phyloP scores from a whole-genome alignment of 345 rosid species.

The Salix brachista region DNA sequence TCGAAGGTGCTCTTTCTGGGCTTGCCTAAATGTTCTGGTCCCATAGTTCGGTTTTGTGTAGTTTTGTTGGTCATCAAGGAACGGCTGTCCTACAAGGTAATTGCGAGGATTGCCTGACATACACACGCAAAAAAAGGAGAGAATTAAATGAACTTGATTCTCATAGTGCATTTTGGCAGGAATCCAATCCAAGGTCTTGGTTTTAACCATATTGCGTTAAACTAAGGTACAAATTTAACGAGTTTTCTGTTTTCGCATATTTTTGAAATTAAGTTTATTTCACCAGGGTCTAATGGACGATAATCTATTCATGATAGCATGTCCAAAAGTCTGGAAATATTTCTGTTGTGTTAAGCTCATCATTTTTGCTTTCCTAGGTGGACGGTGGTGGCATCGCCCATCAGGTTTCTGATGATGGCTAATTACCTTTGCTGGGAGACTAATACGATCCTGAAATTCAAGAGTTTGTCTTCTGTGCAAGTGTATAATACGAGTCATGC shows the following conservation, averaged over 20 bases:
- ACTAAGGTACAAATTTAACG: not conserved
- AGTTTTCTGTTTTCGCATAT: not conserved
- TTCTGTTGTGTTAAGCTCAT: not conserved
- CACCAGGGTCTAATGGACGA: not conserved
- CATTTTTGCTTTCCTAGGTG: not conserved
- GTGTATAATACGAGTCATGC: not conserved
- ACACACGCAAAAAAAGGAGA: not conserved
- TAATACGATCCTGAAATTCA: not conserved
- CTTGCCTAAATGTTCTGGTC: conserved; percentile 36
- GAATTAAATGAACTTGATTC: not conserved
- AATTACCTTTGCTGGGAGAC: not conserved
- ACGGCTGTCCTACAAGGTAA: conserved; percentile 57
- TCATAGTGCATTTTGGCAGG: not conserved
- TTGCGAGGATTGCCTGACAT: conserved; percentile 49
- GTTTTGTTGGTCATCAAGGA: conserved; percentile 51
- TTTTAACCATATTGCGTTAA: not conserved
- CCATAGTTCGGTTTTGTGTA: conserved; percentile 43
- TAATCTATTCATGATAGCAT: not conserved
- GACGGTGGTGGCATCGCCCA: not conserved
- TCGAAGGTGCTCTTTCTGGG: conserved; percentile 38
- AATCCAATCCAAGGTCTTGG: not conserved
- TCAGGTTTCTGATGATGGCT: not conserved
- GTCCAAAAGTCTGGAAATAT: not conserved
- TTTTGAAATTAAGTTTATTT: not conserved
- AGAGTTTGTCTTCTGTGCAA: not conserved